Evolutionary conservation across 768 basidiomycete species (phyloP).

Genomic region (Tylopilus plumbeoviolaceoides): DNA sequence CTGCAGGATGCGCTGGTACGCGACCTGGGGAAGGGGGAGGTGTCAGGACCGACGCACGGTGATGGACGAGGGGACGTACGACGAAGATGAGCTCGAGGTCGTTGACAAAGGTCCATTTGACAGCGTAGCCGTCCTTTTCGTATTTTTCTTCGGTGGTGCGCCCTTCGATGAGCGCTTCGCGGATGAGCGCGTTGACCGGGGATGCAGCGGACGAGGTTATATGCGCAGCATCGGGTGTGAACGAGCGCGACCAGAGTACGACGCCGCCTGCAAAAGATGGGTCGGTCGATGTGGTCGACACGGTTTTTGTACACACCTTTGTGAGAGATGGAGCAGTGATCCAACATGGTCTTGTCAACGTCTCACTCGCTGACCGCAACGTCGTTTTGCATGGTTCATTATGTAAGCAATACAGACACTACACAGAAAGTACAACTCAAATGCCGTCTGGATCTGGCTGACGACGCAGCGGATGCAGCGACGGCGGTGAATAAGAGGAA

Average conservation of each 20-base stretch:
- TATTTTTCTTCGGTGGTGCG: conserved; percentile 77
- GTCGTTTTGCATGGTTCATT: background rate
- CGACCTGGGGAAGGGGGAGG: conserved; percentile 72
- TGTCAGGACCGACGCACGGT: background rate
- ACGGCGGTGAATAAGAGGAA: conserved; percentile 7
- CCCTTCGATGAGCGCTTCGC: conserved; percentile 90
- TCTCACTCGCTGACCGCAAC: background rate
- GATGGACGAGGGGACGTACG: conserved; percentile 43
- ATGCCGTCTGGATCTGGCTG: conserved; percentile 6
- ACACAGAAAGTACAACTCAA: background rate
- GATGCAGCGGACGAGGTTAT: conserved; percentile 68
- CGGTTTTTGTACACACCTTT: conserved; percentile 53
- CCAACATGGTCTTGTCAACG: conserved; percentile 61
- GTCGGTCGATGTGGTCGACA: conserved; percentile 1
- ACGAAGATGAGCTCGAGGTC: conserved; percentile 96
- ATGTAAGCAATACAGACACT: conserved; percentile 14
- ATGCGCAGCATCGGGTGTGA: conserved; percentile 79
- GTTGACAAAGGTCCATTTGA: conserved; percentile 94
- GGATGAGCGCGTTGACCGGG: conserved; percentile 84
- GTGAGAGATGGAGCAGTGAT: conserved; percentile 94
- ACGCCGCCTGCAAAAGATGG: conserved; percentile 62
- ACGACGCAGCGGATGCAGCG: conserved; percentile 27
- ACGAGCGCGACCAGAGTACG: conserved; percentile 92
- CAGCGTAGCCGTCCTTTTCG: conserved; percentile 91
- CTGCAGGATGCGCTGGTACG: conserved; percentile 94